Conservation (phyloP, 176 grass and related monocot species). For the Luzula sylvatica region DNA sequence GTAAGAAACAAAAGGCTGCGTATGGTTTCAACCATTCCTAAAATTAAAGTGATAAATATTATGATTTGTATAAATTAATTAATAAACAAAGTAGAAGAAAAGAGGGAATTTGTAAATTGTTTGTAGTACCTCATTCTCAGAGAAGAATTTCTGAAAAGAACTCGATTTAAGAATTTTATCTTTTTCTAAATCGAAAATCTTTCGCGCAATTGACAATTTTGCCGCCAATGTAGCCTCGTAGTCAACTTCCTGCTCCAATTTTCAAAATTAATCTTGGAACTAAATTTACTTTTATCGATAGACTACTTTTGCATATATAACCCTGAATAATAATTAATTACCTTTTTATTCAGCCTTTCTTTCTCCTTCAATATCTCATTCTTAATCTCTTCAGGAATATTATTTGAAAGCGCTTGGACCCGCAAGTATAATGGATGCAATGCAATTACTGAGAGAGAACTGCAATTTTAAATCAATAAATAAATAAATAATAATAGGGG, state of each 20-base stretch:
- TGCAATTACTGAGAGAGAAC: conserved; percentile 94
- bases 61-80: background rate
- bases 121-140: conserved; percentile 79
- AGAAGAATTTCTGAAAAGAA: conserved; percentile 84
- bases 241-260: conserved; percentile 59
- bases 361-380: conserved; percentile 67
- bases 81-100: conserved; percentile 8
- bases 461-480: conserved; percentile 31
- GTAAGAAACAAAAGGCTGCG: conserved; percentile 94
- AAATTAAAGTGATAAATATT: background rate
- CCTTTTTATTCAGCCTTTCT: conserved; percentile 72
- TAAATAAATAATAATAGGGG: background rate
- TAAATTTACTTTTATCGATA: too few species aligned
- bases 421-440: conserved; percentile 92
- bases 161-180: conserved; percentile 58
- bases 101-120: too few species aligned
- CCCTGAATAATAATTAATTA: background rate
- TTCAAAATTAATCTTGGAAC: too few species aligned
- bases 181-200: conserved; percentile 88
- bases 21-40: conserved; percentile 99
- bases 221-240: conserved; percentile 70
- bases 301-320: too few species aligned
- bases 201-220: conserved; percentile 83
- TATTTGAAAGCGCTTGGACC: conserved; percentile 76
- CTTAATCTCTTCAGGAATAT: conserved; percentile 75